phyloP scores from a whole-genome alignment of 2,329 filamentous ascomycete species.

The Aspergillus aculeatus region DNA sequence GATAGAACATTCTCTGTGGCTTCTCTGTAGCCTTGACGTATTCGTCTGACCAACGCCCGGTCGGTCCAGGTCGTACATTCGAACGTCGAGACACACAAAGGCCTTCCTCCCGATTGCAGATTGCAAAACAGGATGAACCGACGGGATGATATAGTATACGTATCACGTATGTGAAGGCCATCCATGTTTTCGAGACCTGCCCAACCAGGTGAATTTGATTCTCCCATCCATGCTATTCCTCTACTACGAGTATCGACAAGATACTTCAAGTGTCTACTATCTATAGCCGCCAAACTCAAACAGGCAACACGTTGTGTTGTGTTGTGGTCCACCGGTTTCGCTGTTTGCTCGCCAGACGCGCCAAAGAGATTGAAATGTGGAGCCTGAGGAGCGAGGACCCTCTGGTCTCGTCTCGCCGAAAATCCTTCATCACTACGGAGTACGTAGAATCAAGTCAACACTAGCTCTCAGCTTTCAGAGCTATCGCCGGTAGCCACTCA shows the following conservation, averaged over 20 bases:
- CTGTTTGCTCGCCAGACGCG: not conserved
- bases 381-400: not conserved
- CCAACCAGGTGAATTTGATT: no score
- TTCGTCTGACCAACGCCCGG: not conserved
- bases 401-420: not conserved
- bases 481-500: not conserved
- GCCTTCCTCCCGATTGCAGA: not conserved
- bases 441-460: not conserved
- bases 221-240: not conserved
- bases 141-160: no score
- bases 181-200: no score
- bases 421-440: not conserved
- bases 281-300: constrained; percentile 4
- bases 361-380: not conserved
- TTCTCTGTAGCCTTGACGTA: constrained; percentile 4
- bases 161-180: no score
- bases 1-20: constrained; percentile 6
- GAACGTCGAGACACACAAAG: not conserved
- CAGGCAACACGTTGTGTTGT: not conserved
- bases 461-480: not conserved
- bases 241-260: no score
- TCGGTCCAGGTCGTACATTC: not conserved
- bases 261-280: not conserved
- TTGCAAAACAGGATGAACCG: not conserved
- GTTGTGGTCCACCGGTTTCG: not conserved